Percentiles rank a stretch among this genome's conserved stretches.
phyloP scores from a whole-genome alignment of 768 basidiomycete species.

The Kwoniella dejecticola region DNA sequence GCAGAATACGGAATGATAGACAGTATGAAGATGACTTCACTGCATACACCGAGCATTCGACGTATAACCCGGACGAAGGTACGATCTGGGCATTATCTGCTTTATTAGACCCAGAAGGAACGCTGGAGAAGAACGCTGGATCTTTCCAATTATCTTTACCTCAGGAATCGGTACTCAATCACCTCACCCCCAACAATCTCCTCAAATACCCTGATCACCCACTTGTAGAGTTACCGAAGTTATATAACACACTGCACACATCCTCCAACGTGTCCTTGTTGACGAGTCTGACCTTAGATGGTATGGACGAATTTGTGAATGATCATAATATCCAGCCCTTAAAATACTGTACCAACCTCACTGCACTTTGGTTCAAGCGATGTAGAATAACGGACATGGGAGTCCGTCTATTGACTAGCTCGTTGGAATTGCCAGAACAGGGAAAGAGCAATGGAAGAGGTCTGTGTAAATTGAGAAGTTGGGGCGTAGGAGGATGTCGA shows the following conservation, averaged over 20 bases:
- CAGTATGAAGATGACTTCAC: slow-evolving; percentile 27
- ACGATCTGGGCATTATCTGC: slow-evolving; percentile 37
- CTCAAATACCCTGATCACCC: slow-evolving; percentile 30
- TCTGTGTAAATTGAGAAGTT: slow-evolving; percentile 37
- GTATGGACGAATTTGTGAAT: slow-evolving; percentile 24
- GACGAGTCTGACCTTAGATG: slow-evolving; percentile 38
- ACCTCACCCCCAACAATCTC: slow-evolving; percentile 22
- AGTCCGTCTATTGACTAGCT: slow-evolving; percentile 31
- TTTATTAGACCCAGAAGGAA: slow-evolving; percentile 20
- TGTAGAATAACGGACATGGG: slow-evolving; percentile 39
- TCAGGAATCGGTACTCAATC: slow-evolving; percentile 7
- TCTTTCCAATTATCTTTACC: slow-evolving; percentile 30
- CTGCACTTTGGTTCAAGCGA: slow-evolving; percentile 36
- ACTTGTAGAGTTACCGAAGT: slow-evolving; percentile 30
- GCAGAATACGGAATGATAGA: slow-evolving; percentile 34
- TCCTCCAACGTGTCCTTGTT: slow-evolving; percentile 17
- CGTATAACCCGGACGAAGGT: slow-evolving; percentile 31
- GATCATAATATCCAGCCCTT: slow-evolving; percentile 34
- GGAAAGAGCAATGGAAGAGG: slow-evolving; percentile 28
- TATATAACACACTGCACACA: slow-evolving; percentile 22
- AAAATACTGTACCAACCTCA: slow-evolving; percentile 38
- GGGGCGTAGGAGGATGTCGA: slow-evolving; percentile 35
- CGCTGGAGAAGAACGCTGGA: not conserved
- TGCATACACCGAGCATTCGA: not conserved
- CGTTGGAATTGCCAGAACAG: slow-evolving; percentile 31